Base-by-base conservation (phyloP, 192 early-diverging fungal species). In the Coemansia sp. region DNA sequence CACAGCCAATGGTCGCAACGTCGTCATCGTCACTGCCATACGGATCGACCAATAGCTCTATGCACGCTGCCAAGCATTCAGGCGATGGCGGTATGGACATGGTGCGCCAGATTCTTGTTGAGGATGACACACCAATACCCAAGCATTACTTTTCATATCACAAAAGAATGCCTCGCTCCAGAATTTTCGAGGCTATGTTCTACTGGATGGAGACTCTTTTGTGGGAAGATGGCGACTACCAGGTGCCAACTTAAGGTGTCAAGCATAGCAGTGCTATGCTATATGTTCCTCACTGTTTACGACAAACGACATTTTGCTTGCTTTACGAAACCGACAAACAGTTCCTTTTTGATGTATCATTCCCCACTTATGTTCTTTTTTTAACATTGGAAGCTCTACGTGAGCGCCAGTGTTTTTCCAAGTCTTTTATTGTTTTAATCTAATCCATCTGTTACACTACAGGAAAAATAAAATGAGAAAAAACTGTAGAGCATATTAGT, bases 191-290 rank as follows among this genome's bases (percentile, higher is more conserved):
- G 40, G 72, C 77, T 51, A 38, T 85, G 48, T 80, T 85, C 67
- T 83, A 85, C 80, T 85, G 84, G 84, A 63, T 83, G 54, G 84
- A 85, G 66, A 80, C 84, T 31, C 75, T 85, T 56, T 72, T 85
- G 48, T 85, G 71, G 74, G 77, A 85, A 45, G 84, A 77, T 48
- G 54, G 63, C 1, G 70, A 73, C 38, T 45, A 69, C 7, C 73
- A 72, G 40, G 62, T 85, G 10, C 84, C 84, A 4, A 83, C 77
- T 22, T 85, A 69, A 59, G 42, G 10, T 3, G 45, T 31, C 22
- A 4, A 60, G 2, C 5, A 20, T 22, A 38, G 36, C 57, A 5
- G 4, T 22, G 17, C 5, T 8, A 30, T 48, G 1, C 28, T 61
- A 28, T 48, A 7, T 61, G 45, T 32, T 54, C 16, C 29, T 60